Conservation (phyloP, 345 rosid species). For the Noccaea bulbosa region DNA sequence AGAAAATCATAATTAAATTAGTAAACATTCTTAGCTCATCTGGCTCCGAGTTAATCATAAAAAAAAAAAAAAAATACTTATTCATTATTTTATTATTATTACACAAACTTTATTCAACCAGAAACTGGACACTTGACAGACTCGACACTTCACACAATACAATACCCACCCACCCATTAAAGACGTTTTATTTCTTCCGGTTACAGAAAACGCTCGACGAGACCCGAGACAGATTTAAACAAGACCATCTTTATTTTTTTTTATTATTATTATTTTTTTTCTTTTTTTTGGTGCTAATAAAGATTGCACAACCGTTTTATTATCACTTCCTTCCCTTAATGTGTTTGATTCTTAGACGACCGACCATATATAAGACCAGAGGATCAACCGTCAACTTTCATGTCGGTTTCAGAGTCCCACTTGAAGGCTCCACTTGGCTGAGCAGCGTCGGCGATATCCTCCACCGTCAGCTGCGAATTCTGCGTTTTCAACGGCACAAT, state of each 20-base stretch:
- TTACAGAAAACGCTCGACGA: conserved; percentile 13
- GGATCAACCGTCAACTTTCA: conserved; percentile 49
- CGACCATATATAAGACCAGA: neutral
- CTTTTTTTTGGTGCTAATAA: too few species aligned
- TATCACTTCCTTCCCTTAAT: neutral
- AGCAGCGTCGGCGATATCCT: conserved; percentile 64
- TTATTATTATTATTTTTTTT: too few species aligned
- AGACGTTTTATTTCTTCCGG: conserved; percentile 5
- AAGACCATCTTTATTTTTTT: too few species aligned
- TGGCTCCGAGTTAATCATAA: too few species aligned
- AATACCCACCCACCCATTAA: neutral
- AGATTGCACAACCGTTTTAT: conserved; percentile 13
- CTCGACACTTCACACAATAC: conserved; percentile 15
- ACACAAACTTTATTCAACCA: neutral
- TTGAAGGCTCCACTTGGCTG: conserved; percentile 60
- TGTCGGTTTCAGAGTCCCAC: conserved; percentile 74
- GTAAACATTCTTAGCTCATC: too few species aligned
- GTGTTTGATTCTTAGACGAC: neutral
- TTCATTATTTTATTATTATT: neutral
- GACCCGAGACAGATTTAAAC: too few species aligned
- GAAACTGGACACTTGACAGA: too few species aligned
- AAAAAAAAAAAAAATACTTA: too few species aligned
- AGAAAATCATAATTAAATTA: neutral
- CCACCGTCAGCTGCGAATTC: conserved; percentile 50
- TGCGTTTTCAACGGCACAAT: conserved; percentile 56